These are phyloP conservation scores for Solanum megistacrolobum DNA, from an alignment of 257 asterid species.

Conservation along the genomic window DNA sequence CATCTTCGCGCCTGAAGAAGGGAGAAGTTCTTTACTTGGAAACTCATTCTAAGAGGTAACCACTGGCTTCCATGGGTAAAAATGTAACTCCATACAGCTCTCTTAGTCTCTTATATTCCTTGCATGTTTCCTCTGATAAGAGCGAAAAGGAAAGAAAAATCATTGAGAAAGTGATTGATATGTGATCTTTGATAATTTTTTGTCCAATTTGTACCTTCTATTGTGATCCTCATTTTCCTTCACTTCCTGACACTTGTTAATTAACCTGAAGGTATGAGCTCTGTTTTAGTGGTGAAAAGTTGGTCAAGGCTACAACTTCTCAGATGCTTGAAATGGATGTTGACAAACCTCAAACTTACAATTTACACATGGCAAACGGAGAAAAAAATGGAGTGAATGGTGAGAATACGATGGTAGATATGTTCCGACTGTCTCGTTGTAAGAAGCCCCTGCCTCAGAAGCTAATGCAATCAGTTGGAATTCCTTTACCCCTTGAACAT, in stretches of 20 bases:
- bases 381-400: slow-evolving; percentile 48
- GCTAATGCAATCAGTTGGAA: slow-evolving; percentile 56
- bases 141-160: background rate
- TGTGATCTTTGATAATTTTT: background rate
- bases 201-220: background rate
- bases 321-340: slow-evolving; percentile 46
- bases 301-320: slow-evolving; percentile 37
- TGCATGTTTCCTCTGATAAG: background rate
- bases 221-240: background rate
- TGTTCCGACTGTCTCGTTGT: slow-evolving; percentile 79
- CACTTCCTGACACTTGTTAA: slow-evolving; percentile 7
- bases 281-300: slow-evolving; percentile 70
- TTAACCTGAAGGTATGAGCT: slow-evolving; percentile 75
- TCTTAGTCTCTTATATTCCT: background rate
- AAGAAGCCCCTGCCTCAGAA: slow-evolving; percentile 70
- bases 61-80: background rate
- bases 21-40: slow-evolving; percentile 93
- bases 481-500: slow-evolving; percentile 72
- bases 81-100: background rate
- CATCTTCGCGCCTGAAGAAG: slow-evolving; percentile 90
- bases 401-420: slow-evolving; percentile 50
- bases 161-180: background rate
- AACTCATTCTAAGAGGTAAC: slow-evolving; percentile 71
- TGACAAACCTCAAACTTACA: slow-evolving; percentile 40
- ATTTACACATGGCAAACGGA: slow-evolving; percentile 35